These are phyloP conservation scores for Gloeostereum incarnatum DNA, from an alignment of 768 basidiomycete species.

Conservation along the genomic window DNA sequence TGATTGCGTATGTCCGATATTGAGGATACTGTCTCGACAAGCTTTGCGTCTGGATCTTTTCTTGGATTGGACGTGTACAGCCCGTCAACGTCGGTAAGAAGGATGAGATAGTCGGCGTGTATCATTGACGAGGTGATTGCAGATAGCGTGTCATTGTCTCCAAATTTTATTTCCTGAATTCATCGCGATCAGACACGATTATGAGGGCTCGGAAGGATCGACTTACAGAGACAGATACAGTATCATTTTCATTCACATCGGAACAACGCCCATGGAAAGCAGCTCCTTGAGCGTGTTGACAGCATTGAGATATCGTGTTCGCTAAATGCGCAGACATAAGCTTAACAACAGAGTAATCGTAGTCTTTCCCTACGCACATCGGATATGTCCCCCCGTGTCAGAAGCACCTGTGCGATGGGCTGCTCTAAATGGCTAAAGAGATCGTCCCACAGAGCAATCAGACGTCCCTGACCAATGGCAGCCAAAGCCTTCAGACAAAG, in stretches of 20 bases:
- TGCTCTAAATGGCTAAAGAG: slow-evolving; percentile 90
- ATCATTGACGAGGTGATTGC: slow-evolving; percentile 98
- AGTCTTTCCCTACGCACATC: slow-evolving; percentile 53
- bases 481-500: slow-evolving; percentile 65
- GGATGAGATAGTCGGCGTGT: slow-evolving; percentile 94
- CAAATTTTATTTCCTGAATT: slow-evolving; percentile 95
- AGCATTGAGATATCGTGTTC: slow-evolving; percentile 93
- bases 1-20: slow-evolving; percentile 71
- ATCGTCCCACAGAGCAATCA: slow-evolving; percentile 97
- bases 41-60: slow-evolving; percentile 74
- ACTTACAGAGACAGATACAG: slow-evolving; percentile 92
- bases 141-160: slow-evolving; percentile 96
- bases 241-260: slow-evolving; percentile 99
- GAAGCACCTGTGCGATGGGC: slow-evolving; percentile 89
- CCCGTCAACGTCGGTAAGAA: slow-evolving; percentile 94
- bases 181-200: background rate
- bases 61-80: slow-evolving; percentile 94
- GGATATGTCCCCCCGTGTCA: slow-evolving; percentile 94
- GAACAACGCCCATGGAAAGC: slow-evolving; percentile 88
- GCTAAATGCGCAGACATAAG: slow-evolving; percentile 28
- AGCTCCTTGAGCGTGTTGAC: slow-evolving; percentile 93
- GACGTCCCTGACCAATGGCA: slow-evolving; percentile 92
- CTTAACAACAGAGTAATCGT: background rate
- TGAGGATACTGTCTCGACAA: slow-evolving; percentile 77
- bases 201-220: background rate